Base-by-base conservation (phyloP, 768 basidiomycete genomes). In the Termitomyces sp. region DNA sequence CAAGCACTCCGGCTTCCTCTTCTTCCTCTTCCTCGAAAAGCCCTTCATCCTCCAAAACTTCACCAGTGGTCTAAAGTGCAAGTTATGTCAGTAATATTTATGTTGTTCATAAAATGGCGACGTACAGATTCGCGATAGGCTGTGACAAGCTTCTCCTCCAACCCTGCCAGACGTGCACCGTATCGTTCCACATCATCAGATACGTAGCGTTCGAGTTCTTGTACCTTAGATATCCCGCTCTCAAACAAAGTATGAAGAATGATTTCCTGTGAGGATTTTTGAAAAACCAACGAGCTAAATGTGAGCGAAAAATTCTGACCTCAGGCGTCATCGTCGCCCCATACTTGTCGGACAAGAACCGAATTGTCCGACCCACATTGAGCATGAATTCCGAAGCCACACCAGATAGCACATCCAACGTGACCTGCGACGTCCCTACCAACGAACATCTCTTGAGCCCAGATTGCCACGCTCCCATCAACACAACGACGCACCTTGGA, bases 221-320 rank as follows among this genome's bases (percentile, higher is more conserved):
- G 79, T 9, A 94, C 75, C 55, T 84, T 81, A 0, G 91, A 84
- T 7, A 82, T 84, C 5, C 95, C 95, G 59, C 89, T 91, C 72
- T 97, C 93, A 62, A 94, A 92, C 18, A 98, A 75, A 0, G 92
- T 89, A 69, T 96, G 93, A 2, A 94, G 79, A 37, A 96, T 86
- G 34, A 97, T 95, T 85, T 96, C 93, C 93, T 96, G 58, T n/a
- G 34, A 37, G 12, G 18, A 18, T 26, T 26, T 58, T 41, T 55
- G 44, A 56, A 48, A 64, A 58, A 22, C 55, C 48, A 51, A 36
- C 16, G 26, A 42, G 22, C 22, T 15, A 7, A 28, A 41, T 28
- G 10, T 3, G 16, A 29, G n/a, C 26, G 8, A 50, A 22, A 47
- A 26, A 22, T n/a, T 66, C 81, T 57, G 56, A 95, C 94, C 83